Evolutionary conservation across 2,329 filamentous ascomycete species (phyloP).

Genomic region (Neonectria faginata): DNA sequence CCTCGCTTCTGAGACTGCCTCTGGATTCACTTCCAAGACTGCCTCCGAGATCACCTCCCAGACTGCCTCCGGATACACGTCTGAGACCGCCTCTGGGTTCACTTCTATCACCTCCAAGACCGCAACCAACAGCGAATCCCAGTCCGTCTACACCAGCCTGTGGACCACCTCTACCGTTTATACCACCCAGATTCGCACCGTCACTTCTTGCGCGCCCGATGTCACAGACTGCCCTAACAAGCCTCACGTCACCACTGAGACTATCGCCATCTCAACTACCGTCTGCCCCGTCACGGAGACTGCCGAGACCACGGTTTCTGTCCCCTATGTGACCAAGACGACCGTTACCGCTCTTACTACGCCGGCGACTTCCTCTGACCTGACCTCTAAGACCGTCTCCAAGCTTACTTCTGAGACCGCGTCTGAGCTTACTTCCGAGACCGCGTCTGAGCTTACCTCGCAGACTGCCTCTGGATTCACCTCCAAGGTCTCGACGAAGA

Average conservation of each 20-base stretch:
- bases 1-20: too few relatives aligned
- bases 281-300: conserved; percentile 12
- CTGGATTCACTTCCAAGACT: too few relatives aligned
- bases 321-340: neutral
- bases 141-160: neutral
- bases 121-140: neutral
- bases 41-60: neutral
- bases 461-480: neutral
- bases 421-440: neutral
- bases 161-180: conserved; percentile 51
- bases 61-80: neutral
- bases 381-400: neutral
- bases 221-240: conserved; percentile 48
- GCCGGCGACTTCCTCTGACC: neutral
- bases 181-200: conserved; percentile 46
- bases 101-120: neutral
- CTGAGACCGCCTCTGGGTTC: neutral
- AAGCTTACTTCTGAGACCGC: conserved; percentile 3
- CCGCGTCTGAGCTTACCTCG: neutral
- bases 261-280: conserved; percentile 51
- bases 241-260: conserved; percentile 43
- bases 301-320: neutral
- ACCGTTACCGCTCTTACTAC: neutral
- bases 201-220: conserved; percentile 47
- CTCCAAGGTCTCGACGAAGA: neutral